Evolutionary conservation across 2,329 filamentous ascomycete genomes (phyloP), one percentile per base, ranked within the genome.

Genomic region (Paramyrothecium roridum): DNA sequence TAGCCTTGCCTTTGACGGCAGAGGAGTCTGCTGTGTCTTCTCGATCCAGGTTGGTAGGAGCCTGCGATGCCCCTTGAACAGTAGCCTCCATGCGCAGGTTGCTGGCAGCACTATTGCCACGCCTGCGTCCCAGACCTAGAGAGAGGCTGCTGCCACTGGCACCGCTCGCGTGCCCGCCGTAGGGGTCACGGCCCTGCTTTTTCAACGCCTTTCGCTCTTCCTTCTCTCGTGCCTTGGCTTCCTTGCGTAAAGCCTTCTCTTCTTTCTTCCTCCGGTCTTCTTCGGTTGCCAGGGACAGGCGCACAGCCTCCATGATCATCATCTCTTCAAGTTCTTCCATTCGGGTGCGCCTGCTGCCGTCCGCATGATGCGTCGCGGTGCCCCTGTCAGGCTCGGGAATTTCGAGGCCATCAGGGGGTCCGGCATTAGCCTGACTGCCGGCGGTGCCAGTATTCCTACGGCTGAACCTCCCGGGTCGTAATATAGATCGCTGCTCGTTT

Each of bases 281-380:
- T 69, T 99, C 95, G 1, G 91, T 88, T 0, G 89, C 92, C n/a
- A 99, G 78, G 50, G 92, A 96, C 30, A 96, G 73, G 43, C 95
- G 82, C 50, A 99, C 96, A 1, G 95, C 95, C 70, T 99, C 95
- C 80, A 95, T 91, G 79, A 98, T 92, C 95, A 99, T 99, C 78
- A 99, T 90, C 50, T 96, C 93, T 69, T 99, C 95, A 0, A 98
- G 80, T 63, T 98, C 93, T 21, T 96, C 91, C 67, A 96, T 85
- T 30, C 91, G 81, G 54, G 68, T 70, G 48, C 79, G 71, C 56
- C 77, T 65, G 54, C 64, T 64, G 16, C 62, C 63, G 11, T 63
- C 62, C 3, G 60, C 52, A 40, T 56, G 60, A 2, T 65, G 52
- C 1, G 63, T 58, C 17, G 64, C 59, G 3, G 57, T 58, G 37